Conservation (phyloP, 495 filamentous ascomycete genomes). For the Mycothermus thermophilus region DNA sequence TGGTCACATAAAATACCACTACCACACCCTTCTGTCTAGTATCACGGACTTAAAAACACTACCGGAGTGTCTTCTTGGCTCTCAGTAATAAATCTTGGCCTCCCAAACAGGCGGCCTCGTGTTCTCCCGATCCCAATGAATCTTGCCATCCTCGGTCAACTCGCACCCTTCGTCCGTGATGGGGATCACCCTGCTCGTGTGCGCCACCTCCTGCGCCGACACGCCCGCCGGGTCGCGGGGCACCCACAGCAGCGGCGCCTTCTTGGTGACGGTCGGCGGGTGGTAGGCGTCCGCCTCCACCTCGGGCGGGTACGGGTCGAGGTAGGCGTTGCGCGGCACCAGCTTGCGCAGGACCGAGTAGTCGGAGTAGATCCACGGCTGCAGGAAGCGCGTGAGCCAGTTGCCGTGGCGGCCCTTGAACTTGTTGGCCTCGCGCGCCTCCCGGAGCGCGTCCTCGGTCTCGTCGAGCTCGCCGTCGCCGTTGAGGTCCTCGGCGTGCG, state of each 20-base stretch:
- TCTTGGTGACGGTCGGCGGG: slow-evolving; percentile 53
- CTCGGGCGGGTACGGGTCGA: slow-evolving; percentile 44
- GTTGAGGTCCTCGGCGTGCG: slow-evolving; percentile 14
- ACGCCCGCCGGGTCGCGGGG: slow-evolving; percentile 64
- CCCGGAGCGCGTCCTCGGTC: slow-evolving; percentile 12
- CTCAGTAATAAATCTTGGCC: slow-evolving; percentile 48
- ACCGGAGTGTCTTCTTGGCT: too few relatives aligned
- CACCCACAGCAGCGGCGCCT: slow-evolving; percentile 69
- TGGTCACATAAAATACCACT: neutral
- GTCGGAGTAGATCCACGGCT: slow-evolving; percentile 61
- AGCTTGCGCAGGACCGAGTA: slow-evolving; percentile 59
- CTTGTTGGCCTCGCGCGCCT: slow-evolving; percentile 8
- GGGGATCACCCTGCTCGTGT: slow-evolving; percentile 55
- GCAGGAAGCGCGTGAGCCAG: slow-evolving; percentile 54
- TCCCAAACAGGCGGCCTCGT: slow-evolving; percentile 67
- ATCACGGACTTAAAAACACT: neutral
- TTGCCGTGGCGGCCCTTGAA: slow-evolving; percentile 23
- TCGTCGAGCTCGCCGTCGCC: slow-evolving; percentile 15
- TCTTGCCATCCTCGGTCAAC: slow-evolving; percentile 64
- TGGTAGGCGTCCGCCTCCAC: slow-evolving; percentile 58
- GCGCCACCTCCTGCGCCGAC: slow-evolving; percentile 59
- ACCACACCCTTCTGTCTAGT: neutral
- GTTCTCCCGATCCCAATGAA: slow-evolving; percentile 61
- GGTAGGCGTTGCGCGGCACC: slow-evolving; percentile 43
- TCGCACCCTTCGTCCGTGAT: slow-evolving; percentile 76